Base-by-base conservation (phyloP, 2,329 filamentous ascomycete genomes). In the Fusarium palustre region DNA sequence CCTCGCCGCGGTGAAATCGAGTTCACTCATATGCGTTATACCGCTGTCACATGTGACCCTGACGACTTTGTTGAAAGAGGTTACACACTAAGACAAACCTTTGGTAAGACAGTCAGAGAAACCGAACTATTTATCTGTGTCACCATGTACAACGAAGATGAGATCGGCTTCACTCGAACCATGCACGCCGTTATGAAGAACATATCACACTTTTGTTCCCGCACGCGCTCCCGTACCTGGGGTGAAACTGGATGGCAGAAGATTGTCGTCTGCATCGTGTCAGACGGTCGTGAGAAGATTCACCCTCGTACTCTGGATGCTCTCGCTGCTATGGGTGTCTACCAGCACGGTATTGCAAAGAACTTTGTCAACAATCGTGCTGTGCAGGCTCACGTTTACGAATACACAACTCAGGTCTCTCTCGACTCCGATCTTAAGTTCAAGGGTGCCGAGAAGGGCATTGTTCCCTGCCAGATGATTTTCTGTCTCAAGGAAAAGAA, bases 151-250 rank as follows among this genome's bases (percentile, higher is more conserved):
- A 99, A 99, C 80, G 96, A 99, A 81, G 92, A 97, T 80, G 96
- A 98, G 77, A 93, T 97, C 74, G 89, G 94, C 76, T 99, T 99
- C 75, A 97, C 96, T 9, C 89, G 96, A 47, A 99, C 96, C 1
- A 98, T 99, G 95, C 93, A 98, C 79, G 96, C 95, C 57, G 93
- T 99, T 59, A 97, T 99, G 92, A 94, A 97, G 79, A 99, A 99
- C 78, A 95, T 99, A 74, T 90, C 92, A 16, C 96, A 98, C 79
- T 97, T 99, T 81, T 99, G 96, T 84, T 93, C 91, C 22, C 90
- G 96, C 55, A 92, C 91, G 56, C 95, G 96, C 79, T 97, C 94
- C 8, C 89, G 96, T 62, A 98, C 94, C 0, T 99, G 96, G 96
- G 97, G 96, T 39, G 97, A 97, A 73, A 89, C 93, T 55, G 96